A percentile compares a stretch with the other conserved stretches of the same genome.
Evolutionary conservation across 345 rosid genomes (phyloP).

Genomic region (Erodium maritimum): DNA sequence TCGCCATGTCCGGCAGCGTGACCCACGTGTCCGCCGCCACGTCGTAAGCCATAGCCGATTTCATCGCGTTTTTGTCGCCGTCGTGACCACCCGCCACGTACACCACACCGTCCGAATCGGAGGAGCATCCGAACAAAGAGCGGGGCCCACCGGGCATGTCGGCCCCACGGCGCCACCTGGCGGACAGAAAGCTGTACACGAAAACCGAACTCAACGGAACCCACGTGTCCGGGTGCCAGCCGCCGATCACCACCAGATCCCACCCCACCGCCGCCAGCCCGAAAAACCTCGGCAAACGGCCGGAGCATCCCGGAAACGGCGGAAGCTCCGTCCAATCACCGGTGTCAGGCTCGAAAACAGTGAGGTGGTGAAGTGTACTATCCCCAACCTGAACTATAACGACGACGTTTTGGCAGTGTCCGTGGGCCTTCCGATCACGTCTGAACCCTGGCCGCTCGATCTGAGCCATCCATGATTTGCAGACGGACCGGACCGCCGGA

Average conservation of each 20-base stretch:
- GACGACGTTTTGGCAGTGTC: conserved; percentile 33
- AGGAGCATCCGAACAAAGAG: conserved; percentile 50
- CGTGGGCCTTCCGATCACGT: conserved; percentile 17
- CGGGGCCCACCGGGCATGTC: conserved; percentile 55
- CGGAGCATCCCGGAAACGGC: conserved; percentile 31
- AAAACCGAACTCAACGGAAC: conserved; percentile 39
- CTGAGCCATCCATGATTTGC: conserved; percentile 52
- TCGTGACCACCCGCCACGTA: conserved; percentile 72
- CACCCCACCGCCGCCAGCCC: conserved; percentile 41
- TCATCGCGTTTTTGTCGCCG: conserved; percentile 47
- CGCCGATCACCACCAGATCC: conserved; percentile 58
- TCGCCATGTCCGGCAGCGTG: conserved; percentile 48
- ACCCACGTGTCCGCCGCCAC: conserved; percentile 45
- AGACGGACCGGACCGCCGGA: conserved; percentile 28
- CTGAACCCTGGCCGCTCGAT: conserved; percentile 33
- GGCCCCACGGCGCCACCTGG: conserved; percentile 46
- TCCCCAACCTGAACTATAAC: conserved; percentile 44
- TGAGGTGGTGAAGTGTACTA: conserved; percentile 21
- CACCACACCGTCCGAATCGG: conserved; percentile 51
- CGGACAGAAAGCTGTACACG: conserved; percentile 36
- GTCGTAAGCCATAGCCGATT: conserved; percentile 40
- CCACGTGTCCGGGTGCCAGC: conserved; percentile 52
- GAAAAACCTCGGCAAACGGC: conserved; percentile 54
- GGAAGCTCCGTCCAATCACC: conserved; percentile 46
- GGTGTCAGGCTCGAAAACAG: conserved; percentile 36